A percentile compares a stretch with the other conserved stretches of the same genome.
These are phyloP conservation scores for Globisporangium cylindrosporum DNA, from an alignment of 352 stramenopile genomes.

Conservation along the genomic window DNA sequence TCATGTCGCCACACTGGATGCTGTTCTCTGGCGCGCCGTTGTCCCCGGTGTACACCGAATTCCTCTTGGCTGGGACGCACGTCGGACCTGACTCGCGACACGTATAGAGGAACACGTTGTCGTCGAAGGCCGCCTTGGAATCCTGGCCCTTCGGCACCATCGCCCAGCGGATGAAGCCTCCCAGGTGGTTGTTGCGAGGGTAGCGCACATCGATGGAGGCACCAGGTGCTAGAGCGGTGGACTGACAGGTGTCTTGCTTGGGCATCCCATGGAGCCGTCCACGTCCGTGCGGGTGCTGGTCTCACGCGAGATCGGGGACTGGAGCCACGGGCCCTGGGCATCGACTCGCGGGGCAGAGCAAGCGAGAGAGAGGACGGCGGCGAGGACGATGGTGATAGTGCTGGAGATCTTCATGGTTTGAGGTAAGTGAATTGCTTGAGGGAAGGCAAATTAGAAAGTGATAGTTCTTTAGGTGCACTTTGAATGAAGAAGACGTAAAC, in stretches of 20 bases:
- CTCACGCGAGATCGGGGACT: constrained; percentile 15
- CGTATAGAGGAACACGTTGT: constrained; percentile 26
- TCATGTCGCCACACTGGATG: constrained; percentile 44
- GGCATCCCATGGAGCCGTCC: constrained; percentile 25
- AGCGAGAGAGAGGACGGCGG: no score
- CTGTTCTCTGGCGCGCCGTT: constrained; percentile 10
- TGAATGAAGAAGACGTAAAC: no score
- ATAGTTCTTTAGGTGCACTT: no score
- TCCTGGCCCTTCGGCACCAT: constrained; percentile 21
- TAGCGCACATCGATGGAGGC: constrained; percentile 26
- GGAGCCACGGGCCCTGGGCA: constrained; percentile 14
- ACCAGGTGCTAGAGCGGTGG: constrained; percentile 17
- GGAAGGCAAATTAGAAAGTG: no score
- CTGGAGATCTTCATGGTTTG: no score
- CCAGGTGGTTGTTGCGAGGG: constrained; percentile 31
- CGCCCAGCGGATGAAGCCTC: constrained; percentile 30
- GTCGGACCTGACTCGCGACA: constrained; percentile 26
- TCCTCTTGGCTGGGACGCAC: constrained; percentile 14
- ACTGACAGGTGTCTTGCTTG: constrained; percentile 10
- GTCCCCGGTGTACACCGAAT: constrained; percentile 23
- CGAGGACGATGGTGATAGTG: no score
- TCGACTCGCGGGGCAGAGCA: background rate
- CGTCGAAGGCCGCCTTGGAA: constrained; percentile 18
- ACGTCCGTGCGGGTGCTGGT: constrained; percentile 30
- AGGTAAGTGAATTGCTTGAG: no score